Base-by-base conservation (phyloP, 192 early-diverging fungal species). In the Oehlia diaphana region DNA sequence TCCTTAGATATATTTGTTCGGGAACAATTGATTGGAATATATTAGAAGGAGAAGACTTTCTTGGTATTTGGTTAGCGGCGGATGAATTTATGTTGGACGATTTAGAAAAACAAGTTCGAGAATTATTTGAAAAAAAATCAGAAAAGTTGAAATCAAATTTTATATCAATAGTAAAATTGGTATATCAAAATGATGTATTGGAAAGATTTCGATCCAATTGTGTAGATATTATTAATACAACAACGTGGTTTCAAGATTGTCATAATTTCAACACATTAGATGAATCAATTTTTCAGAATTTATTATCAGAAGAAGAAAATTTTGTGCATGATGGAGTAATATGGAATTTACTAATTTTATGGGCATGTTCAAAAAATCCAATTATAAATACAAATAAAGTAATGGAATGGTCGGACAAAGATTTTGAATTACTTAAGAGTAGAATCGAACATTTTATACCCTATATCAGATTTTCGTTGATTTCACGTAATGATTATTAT, bases 81-180 rank as follows among this genome's bases (percentile, higher is more conserved):
- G 63, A 76, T 33, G 75, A 76, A 76, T 76, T 76, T 42, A 64
- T 63, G 75, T 39, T 76, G 13, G 75, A 64, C 14, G 75, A 76
- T 4, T 76, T 65, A 63, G 39, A 31, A 9, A 62, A n/a, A 33
- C n/a, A 74, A 8, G 50, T 74, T 6, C 72, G 68, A n/a, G 68
- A 70, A n/a, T 44, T 70, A 44, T 70, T 70, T 39, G 68, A 70
- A 70, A 70, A n/a, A n/a, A 70, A 70, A 42, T 70, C 68, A 12
- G 68, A 70, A 39, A 33, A 7, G 33, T n/a, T 70, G 9, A 37
- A 39, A 3, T 10, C 37, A 42, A 70, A 70, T 39, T 70, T 70
- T 70, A 70, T 70, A 16, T n/a, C 16, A 70, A 70, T 70, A 7
- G 21, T 70, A n/a, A 37, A 19, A 70, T 70, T 70, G 10, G 68